Evolutionary conservation across 208 protist species (phyloP).

Genomic region (Blechomonas ayalai): DNA sequence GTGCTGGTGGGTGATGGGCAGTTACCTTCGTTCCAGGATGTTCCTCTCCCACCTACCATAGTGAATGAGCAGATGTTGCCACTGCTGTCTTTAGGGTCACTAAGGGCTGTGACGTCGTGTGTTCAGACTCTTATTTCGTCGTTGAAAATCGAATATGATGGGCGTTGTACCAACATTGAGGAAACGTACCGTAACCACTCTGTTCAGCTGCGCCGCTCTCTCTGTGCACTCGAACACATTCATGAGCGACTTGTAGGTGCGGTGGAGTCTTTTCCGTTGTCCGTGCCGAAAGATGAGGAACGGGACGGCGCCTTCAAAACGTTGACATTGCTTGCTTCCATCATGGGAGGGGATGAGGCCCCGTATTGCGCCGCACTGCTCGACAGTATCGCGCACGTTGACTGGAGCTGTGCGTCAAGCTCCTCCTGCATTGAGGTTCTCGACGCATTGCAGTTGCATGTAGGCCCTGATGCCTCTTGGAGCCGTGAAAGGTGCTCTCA

Average conservation of each 20-base stretch:
- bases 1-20: constrained; percentile 22
- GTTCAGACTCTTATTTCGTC: constrained; percentile 15
- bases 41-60: constrained; percentile 2
- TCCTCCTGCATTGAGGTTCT: constrained; percentile 56
- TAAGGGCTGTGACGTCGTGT: constrained; percentile 7
- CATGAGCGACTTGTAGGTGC: constrained; percentile 32
- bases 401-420: constrained; percentile 30
- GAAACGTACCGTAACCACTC: constrained; percentile 19
- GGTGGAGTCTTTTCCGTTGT: constrained; percentile 31
- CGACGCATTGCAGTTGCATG: constrained; percentile 27
- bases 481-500: constrained; percentile 9
- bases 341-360: constrained; percentile 11
- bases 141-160: constrained; percentile 12
- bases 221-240: constrained; percentile 38
- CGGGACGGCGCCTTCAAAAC: constrained; percentile 18
- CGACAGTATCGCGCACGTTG: constrained; percentile 21
- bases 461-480: constrained; percentile 8
- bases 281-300: constrained; percentile 15
- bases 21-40: constrained; percentile 5
- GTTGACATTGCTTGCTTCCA: constrained; percentile 25
- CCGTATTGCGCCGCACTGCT: constrained; percentile 38
- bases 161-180: constrained; percentile 20
- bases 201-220: constrained; percentile 20
- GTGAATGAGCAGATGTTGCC: constrained; percentile 23
- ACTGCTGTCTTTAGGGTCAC: constrained; percentile 15